Percentiles rank a stretch among this genome's conserved stretches.
phyloP scores from a whole-genome alignment of 257 asterid genomes.

The Fraxinus pennsylvanica region DNA sequence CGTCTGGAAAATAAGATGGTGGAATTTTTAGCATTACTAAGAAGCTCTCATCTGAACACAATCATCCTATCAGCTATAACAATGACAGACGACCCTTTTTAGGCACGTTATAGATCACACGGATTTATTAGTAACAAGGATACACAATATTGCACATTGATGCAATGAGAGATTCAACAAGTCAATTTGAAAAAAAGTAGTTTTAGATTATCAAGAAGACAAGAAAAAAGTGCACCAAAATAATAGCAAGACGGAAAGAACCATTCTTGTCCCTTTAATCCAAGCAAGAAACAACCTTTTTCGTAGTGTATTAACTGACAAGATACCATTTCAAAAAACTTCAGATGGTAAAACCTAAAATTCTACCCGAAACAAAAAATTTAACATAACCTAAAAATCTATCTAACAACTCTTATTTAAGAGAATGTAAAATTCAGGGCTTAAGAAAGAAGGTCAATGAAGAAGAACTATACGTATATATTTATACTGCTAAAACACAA shows the following conservation, averaged over 20 bases:
- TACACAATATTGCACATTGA: background rate
- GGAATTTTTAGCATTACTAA: background rate
- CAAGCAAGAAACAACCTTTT: constrained; percentile 11
- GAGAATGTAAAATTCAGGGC: constrained; percentile 49
- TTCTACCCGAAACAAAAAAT: no score
- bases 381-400: no score
- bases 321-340: no score
- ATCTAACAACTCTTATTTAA: no score
- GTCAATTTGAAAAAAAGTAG: background rate
- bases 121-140: background rate
- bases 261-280: background rate
- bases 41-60: background rate
- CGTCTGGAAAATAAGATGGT: constrained; percentile 19
- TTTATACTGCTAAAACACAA: no score
- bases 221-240: background rate
- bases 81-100: background rate
- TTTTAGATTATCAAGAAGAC: background rate
- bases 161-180: background rate
- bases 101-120: no score
- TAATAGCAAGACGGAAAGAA: background rate
- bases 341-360: background rate
- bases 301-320: background rate
- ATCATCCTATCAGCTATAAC: background rate
- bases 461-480: background rate
- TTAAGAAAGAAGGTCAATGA: constrained; percentile 47